Base-by-base conservation (phyloP, 805 yeast genomes). In the Trichomonascus vanleenenianus region DNA sequence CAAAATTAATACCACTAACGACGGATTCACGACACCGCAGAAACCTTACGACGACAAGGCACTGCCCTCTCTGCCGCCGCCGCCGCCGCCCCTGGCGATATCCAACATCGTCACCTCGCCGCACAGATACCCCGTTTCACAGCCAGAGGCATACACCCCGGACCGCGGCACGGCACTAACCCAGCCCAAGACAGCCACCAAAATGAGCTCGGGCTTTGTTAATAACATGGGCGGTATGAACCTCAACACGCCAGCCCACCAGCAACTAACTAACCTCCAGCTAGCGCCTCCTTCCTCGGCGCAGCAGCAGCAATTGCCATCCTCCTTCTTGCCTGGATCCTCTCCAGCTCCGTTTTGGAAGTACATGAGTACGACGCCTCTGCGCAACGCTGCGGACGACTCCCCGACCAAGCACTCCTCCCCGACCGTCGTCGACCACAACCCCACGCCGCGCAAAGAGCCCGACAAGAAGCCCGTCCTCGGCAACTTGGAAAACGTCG, bases 341-440 rank as follows among this genome's bases (percentile, higher is more conserved):
- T 85, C 95, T 1, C 97, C 97, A 1, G 96, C 95, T 7, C 65
- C 70, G 14, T 76, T 89, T 48, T 86, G 96, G 97, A 85, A 84
- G 60, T 81, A 85, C 66, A 86, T 89, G 58, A 96, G 88, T 57
- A 50, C 56, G 10, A 56, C 62, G 18, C 60, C 61, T 3, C 49
- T 51, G 22, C 44, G 56, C 16, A 41, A 47, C 22, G 49, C 58
- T 30, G 45, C 51, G n/a, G 60, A 56, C 2, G 50, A 49, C 36
- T 55, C 61, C 10, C 63, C 64, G 12, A 53, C 60, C 12, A 61
- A 61, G 52, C 57, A 50, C 49, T 50, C 54, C 35, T 63, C 58
- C 31, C 41, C 31, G 35, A 44, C 31, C 34, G 50, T 2, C 30
- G 39, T 40, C 32, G 45, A 14, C 20, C 40, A 32, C 16, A 30